phyloP scores from a whole-genome alignment of 371 early-diverging fungal species.

The Haplosporangium sp. region DNA sequence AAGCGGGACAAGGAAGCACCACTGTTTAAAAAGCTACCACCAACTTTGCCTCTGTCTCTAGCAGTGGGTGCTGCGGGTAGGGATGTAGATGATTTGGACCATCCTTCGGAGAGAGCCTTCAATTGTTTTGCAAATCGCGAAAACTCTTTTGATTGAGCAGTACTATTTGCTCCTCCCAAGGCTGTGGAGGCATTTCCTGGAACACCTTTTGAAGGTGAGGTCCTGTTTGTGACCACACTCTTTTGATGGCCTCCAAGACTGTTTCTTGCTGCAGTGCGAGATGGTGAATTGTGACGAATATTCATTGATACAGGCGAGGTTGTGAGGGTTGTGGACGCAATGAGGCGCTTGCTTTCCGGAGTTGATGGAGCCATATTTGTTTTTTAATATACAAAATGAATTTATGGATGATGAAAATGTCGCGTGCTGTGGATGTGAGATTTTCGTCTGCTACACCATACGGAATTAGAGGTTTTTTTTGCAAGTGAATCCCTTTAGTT shows the following conservation, averaged over 20 bases:
- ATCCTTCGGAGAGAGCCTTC: conserved; percentile 11
- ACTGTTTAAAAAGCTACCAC: background rate
- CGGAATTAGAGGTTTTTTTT: background rate
- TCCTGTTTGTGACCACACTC: background rate
- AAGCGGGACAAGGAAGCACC: conserved; percentile 16
- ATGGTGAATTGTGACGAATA: conserved; percentile 4
- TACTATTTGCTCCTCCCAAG: background rate
- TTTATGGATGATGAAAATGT: background rate
- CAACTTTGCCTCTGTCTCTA: background rate
- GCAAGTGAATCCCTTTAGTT: too few species aligned
- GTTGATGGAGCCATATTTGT: conserved; percentile 2
- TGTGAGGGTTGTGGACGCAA: background rate
- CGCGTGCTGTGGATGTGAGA: background rate
- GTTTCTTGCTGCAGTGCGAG: background rate
- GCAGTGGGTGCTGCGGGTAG: background rate
- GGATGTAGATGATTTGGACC: conserved; percentile 3
- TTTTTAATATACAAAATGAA: too few species aligned
- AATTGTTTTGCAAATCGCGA: conserved; percentile 27
- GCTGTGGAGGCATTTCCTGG: background rate
- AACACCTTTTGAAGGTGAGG: background rate
- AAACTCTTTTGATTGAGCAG: conserved; percentile 28
- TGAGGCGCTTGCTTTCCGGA: conserved; percentile 10
- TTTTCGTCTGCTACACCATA: background rate
- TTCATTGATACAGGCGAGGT: conserved; percentile 14
- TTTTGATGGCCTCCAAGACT: conserved; percentile 4